Evolutionary conservation across 805 yeast genomes (phyloP), one percentile per base, ranked within the genome.

Genomic region (Kodamaea jinghongensis): DNA sequence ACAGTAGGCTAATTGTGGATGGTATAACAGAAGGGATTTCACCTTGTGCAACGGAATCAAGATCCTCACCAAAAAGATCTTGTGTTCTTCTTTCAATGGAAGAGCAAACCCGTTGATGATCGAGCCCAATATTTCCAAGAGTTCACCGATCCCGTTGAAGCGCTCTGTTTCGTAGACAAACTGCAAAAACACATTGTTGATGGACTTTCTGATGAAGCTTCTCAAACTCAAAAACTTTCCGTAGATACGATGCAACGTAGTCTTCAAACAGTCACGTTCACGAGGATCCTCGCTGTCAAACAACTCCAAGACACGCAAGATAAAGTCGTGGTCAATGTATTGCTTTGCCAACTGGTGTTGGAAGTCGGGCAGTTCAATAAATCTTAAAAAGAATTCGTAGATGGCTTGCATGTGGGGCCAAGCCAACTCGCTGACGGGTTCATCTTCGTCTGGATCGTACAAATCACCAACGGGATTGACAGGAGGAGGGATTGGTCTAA

Each of bases 351-450:
- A 71, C 39, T 88, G 88, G 58, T 90, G 96, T 57, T 87, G 86
- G 63, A 93, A 91, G 64, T 90, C 97, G 2, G 96, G 95, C 48
- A 91, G 81, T 65, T 93, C 98, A 39, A 93, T 83, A 63, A 93
- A 91, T 54, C 96, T 73, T 44, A 93, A 69, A 59, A 93, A 91
- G 55, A 93, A 88, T 62, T 93, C 98, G 67, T 93, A 93, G 23
- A 90, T 95, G 31, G 89, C 77, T 63, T 88, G 95, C 98, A 93
- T 93, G 61, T 93, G 99, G 9, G 98, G 96, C 99, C 99, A 93
- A 7, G 97, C 90, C 47, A 91, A 78, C 60, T 93, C 98, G 52
- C 81, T 80, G 28, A 93, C 95, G 2, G 98, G 98, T 64, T 93
- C 99, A 67, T 93, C 99, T 65, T 93, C 99, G 65, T 93, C 99